Evolutionary conservation across 345 rosid genomes (phyloP), one percentile per base, ranked within the genome.

Genomic region (Physaria fendleri): DNA sequence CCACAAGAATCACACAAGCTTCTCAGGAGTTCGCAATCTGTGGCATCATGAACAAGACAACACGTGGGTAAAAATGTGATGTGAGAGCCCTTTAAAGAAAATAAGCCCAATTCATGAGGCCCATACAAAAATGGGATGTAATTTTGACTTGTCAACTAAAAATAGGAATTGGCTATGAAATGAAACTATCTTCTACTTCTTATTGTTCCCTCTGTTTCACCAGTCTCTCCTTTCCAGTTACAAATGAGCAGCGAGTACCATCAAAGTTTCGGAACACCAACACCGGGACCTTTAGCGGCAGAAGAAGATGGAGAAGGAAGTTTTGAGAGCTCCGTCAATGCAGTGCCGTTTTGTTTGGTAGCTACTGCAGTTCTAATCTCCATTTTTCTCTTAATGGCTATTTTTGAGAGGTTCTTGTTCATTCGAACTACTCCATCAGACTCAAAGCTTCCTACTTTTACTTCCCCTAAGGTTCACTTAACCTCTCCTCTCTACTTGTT

Each of bases 331-430:
- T 79, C 97, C 8, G 87, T 90, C 17, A 83, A 83, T 71, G 95
- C 97, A 8, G 87, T 90, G 52, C 83, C 97, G 8, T 87, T 89
- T 60, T 85, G 95, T 27, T 82, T 89, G 66, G 87, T 84, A 14
- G 95, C 92, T 8, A 89, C 95, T 7, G 94, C 89, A 60, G 78
- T 85, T 71, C 85, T 87, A 71, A 79, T 87, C 39, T 80, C 83
- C 40, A 82, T 87, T 84, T 90, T 90, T 76, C 84, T 90, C 27
- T 77, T 82, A 55, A 74, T 87, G 74, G 97, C 94, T 51, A 75
- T 90, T 13, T 87, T 90, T 40, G 97, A 90, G 73, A 83, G 88
- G 68, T 85, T 85, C 40, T 25, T 59, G 39, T 68, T 43, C 55
- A 7, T 52, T 42, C 53, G 47, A 24, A 10, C 28, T 3, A 13